These are phyloP conservation scores for Xylariomycetidae sp. DNA, from an alignment of 2,329 filamentous ascomycete genomes.

Conservation along the genomic window DNA sequence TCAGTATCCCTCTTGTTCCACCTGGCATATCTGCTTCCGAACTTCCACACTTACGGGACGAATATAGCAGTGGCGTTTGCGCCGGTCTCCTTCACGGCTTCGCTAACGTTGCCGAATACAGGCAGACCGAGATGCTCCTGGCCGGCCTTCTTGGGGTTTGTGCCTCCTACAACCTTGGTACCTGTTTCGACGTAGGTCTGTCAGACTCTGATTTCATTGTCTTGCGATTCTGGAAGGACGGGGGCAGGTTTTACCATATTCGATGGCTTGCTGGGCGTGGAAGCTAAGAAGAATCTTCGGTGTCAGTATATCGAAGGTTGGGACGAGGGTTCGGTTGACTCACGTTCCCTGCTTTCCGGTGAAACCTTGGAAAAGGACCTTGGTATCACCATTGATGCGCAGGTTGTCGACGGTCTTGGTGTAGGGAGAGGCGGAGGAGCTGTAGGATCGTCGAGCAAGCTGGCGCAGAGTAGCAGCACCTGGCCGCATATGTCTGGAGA, in stretches of 20 bases:
- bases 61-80: slow-evolving; percentile 93
- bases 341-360: slow-evolving; percentile 95
- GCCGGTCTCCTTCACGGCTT: slow-evolving; percentile 85
- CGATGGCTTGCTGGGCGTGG: slow-evolving; percentile 95
- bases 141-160: slow-evolving; percentile 98
- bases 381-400: slow-evolving; percentile 87
- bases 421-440: slow-evolving; percentile 66
- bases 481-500: slow-evolving; percentile 67
- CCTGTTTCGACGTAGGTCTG: slow-evolving; percentile 45
- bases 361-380: slow-evolving; percentile 95
- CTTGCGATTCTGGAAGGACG: no score
- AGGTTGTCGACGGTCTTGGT: slow-evolving; percentile 76
- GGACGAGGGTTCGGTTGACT: slow-evolving; percentile 36
- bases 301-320: slow-evolving; percentile 18
- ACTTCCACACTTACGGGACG: slow-evolving; percentile 65
- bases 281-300: slow-evolving; percentile 66
- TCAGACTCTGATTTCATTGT: no score
- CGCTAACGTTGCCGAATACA: slow-evolving; percentile 84
- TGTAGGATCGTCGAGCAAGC: slow-evolving; percentile 65
- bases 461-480: slow-evolving; percentile 65
- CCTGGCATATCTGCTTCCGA: no score
- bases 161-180: slow-evolving; percentile 96
- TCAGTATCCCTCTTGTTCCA: neutral
- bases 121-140: slow-evolving; percentile 82
- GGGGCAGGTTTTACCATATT: slow-evolving; percentile 68